Evolutionary conservation across 1,284 basidiomycete genomes (phyloP).

Genomic region (Athelia psychrophila): DNA sequence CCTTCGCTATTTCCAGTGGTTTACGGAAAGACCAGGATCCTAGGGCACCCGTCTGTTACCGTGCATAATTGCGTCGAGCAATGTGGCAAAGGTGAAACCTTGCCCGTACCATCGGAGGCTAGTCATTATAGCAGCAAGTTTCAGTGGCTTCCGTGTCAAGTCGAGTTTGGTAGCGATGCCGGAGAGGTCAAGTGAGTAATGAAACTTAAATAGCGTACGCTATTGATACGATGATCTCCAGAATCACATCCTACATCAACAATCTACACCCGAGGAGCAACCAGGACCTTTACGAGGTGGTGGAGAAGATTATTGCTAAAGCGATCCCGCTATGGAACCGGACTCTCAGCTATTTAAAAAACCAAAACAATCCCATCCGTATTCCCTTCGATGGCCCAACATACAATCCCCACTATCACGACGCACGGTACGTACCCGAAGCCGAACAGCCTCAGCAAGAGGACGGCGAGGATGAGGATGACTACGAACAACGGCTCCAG

Average conservation of each 20-base stretch:
- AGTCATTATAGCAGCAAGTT: conserved; percentile 9
- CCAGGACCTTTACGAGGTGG: conserved; percentile 8
- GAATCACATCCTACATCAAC: conserved; percentile 27
- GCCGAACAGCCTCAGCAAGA: neutral
- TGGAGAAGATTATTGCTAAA: conserved; percentile 10
- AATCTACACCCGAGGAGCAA: conserved; percentile 17
- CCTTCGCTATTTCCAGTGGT: conserved; percentile 38
- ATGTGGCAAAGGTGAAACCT: neutral
- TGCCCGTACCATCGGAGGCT: neutral
- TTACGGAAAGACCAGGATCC: conserved; percentile 19
- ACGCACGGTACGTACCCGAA: neutral
- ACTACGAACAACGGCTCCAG: conserved; percentile 6
- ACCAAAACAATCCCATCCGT: neutral
- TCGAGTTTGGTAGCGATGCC: conserved; percentile 16
- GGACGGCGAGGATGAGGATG: neutral
- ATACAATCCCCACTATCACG: neutral
- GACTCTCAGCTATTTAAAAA: conserved; percentile 7
- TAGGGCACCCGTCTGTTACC: neutral
- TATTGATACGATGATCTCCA: neutral
- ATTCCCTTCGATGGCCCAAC: neutral
- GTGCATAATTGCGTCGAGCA: neutral
- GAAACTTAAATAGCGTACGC: neutral
- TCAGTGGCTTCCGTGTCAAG: conserved; percentile 33
- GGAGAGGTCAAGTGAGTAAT: conserved; percentile 13
- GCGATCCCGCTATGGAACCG: conserved; percentile 16